Evolutionary conservation across 1,139 yeast genomes (phyloP).

Genomic region (Kodamaea derodonti): DNA sequence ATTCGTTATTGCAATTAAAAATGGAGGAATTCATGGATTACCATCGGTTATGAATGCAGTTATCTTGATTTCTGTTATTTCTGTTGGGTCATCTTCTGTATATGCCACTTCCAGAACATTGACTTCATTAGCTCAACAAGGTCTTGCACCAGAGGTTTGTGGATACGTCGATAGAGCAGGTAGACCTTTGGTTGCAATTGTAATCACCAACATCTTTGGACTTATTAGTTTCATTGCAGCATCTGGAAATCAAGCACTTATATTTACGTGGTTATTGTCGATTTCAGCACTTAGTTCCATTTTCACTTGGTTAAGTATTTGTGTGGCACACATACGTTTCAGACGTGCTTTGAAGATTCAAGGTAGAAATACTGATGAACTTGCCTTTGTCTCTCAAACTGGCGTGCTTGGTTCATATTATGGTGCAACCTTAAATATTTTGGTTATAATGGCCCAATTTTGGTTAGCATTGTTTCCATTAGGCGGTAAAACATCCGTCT

Average conservation of each 20-base stretch:
- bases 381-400: conserved; percentile 51
- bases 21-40: conserved; percentile 55
- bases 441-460: conserved; percentile 56
- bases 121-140: conserved; percentile 23
- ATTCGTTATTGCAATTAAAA: conserved; percentile 53
- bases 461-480: conserved; percentile 39
- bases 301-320: conserved; percentile 40
- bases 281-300: conserved; percentile 38
- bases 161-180: conserved; percentile 26
- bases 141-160: conserved; percentile 23
- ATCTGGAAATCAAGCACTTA: conserved; percentile 27
- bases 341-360: conserved; percentile 30
- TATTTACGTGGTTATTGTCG: conserved; percentile 36
- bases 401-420: conserved; percentile 54
- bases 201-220: conserved; percentile 27
- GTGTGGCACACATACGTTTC: conserved; percentile 35
- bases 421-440: conserved; percentile 42
- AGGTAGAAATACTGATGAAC: conserved; percentile 44
- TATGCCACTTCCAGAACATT: conserved; percentile 26
- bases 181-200: conserved; percentile 28
- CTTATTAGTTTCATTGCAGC: conserved; percentile 29
- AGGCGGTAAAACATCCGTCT: conserved; percentile 32
- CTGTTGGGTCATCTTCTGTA: conserved; percentile 37
- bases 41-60: conserved; percentile 74
- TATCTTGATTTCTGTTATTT: conserved; percentile 60